These are phyloP conservation scores for Kokia cookei DNA, from an alignment of 441 rosid genomes.

Conservation along the genomic window DNA sequence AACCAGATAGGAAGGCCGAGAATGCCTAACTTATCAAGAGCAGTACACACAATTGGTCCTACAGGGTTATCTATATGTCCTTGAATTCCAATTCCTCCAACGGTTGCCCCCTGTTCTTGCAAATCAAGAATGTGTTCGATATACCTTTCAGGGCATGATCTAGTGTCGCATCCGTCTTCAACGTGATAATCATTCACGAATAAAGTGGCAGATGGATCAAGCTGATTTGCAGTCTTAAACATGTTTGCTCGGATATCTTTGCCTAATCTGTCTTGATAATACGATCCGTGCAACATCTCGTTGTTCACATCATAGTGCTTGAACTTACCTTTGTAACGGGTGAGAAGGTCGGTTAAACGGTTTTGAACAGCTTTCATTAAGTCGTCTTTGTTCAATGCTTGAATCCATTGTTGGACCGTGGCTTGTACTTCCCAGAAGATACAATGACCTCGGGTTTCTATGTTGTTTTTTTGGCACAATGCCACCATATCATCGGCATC, in stretches of 20 bases:
- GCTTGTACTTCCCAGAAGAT: slow-evolving; percentile 95
- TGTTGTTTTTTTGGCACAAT: slow-evolving; percentile 48
- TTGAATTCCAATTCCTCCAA: slow-evolving; percentile 43
- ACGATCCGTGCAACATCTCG: neutral
- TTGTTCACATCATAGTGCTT: neutral
- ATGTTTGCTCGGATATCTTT: slow-evolving; percentile 56
- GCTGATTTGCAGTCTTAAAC: slow-evolving; percentile 71
- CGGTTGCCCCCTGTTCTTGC: slow-evolving; percentile 65
- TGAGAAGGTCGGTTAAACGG: slow-evolving; percentile 55
- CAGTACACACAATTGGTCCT: slow-evolving; percentile 32
- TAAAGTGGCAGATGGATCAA: slow-evolving; percentile 2
- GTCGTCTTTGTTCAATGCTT: slow-evolving; percentile 48
- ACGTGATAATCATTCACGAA: slow-evolving; percentile 70
- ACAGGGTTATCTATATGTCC: slow-evolving; percentile 41
- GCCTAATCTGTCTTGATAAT: slow-evolving; percentile 39
- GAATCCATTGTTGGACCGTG: slow-evolving; percentile 68
- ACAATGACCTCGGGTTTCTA: slow-evolving; percentile 69
- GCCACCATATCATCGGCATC: slow-evolving; percentile 89
- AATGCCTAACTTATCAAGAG: slow-evolving; percentile 55
- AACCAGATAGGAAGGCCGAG: slow-evolving; percentile 91
- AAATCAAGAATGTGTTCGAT: slow-evolving; percentile 49
- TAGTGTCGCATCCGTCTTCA: slow-evolving; percentile 72
- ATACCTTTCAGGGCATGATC: slow-evolving; percentile 61
- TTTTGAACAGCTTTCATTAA: slow-evolving; percentile 48
- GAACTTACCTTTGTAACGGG: neutral